These are phyloP conservation scores for Cryphonectria naterciae DNA, from an alignment of 2,329 filamentous ascomycete species.

Conservation along the genomic window DNA sequence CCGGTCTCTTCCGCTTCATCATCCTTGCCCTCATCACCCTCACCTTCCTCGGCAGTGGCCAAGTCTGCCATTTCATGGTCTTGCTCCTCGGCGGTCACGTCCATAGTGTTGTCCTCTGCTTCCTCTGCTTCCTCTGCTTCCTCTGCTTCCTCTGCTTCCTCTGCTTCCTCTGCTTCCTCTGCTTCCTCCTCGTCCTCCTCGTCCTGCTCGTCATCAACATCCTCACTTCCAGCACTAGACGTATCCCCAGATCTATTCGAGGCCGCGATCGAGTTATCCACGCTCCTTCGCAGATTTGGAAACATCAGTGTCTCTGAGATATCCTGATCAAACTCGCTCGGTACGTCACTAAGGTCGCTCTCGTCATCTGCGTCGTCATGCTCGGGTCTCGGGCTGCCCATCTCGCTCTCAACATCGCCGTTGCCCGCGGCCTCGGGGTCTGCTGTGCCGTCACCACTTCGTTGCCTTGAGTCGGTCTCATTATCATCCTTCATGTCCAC, in stretches of 20 bases:
- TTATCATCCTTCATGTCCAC: constrained; percentile 49
- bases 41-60: constrained; percentile 15
- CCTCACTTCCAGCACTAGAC: constrained; percentile 32
- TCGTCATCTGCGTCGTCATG: constrained; percentile 71
- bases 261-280: constrained; percentile 38
- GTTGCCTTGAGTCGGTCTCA: constrained; percentile 27
- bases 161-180: constrained; percentile 33
- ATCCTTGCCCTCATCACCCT: constrained; percentile 28
- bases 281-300: constrained; percentile 50
- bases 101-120: constrained; percentile 12
- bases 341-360: constrained; percentile 69
- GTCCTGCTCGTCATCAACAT: constrained; percentile 28
- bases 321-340: constrained; percentile 62
- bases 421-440: constrained; percentile 33
- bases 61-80: constrained; percentile 19
- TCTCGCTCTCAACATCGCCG: constrained; percentile 34
- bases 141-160: constrained; percentile 29
- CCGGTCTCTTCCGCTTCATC: constrained; percentile 31
- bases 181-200: constrained; percentile 25
- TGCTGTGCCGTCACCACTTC: constrained; percentile 28
- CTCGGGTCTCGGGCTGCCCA: constrained; percentile 61
- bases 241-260: constrained; percentile 29
- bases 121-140: constrained; percentile 27
- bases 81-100: constrained; percentile 28
- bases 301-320: constrained; percentile 58